phyloP scores from a whole-genome alignment of 2,329 filamentous ascomycete species.

The Cladosporium sp. region DNA sequence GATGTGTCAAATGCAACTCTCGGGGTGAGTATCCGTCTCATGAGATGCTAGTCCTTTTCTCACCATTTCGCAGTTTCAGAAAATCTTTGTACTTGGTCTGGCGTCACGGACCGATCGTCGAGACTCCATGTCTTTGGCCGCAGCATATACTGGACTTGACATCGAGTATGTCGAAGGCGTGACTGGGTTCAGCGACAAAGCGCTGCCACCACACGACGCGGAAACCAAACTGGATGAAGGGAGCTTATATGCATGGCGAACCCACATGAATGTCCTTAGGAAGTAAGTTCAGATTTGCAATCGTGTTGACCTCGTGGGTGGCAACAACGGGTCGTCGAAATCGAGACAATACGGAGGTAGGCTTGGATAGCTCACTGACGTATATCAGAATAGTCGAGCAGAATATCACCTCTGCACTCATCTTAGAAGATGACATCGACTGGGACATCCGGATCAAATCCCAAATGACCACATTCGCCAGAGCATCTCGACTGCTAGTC shows the following conservation, averaged over 20 bases:
- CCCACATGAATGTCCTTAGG: slow-evolving; percentile 25
- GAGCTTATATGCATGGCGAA: slow-evolving; percentile 22
- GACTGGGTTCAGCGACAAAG: slow-evolving; percentile 27
- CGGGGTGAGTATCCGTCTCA: not conserved
- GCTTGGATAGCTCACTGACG: slow-evolving; percentile 15
- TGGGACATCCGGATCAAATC: slow-evolving; percentile 42
- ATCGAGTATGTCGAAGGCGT: slow-evolving; percentile 48
- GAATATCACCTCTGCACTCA: slow-evolving; percentile 37
- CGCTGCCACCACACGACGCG: slow-evolving; percentile 31
- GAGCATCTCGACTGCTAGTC: slow-evolving; percentile 36
- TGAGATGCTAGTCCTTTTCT: not conserved
- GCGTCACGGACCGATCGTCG: slow-evolving; percentile 49
- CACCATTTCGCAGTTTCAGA: slow-evolving; percentile 39
- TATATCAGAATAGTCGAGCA: slow-evolving; percentile 31
- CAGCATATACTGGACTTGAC: slow-evolving; percentile 42
- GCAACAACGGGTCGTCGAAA: too few relatives aligned
- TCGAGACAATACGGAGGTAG: too few relatives aligned
- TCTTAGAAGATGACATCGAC: slow-evolving; percentile 44
- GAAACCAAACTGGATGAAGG: slow-evolving; percentile 25
- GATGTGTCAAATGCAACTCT: slow-evolving; percentile 2
- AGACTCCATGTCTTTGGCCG: slow-evolving; percentile 48
- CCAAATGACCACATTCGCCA: slow-evolving; percentile 35
- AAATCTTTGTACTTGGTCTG: slow-evolving; percentile 52
- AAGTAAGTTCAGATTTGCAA: slow-evolving; percentile 13
- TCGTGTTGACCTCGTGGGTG: not conserved